A percentile compares a stretch with the other conserved stretches of the same genome.
Conservation (phyloP, 2,329 filamentous ascomycete species). For the Stemphylium lycopersici region DNA sequence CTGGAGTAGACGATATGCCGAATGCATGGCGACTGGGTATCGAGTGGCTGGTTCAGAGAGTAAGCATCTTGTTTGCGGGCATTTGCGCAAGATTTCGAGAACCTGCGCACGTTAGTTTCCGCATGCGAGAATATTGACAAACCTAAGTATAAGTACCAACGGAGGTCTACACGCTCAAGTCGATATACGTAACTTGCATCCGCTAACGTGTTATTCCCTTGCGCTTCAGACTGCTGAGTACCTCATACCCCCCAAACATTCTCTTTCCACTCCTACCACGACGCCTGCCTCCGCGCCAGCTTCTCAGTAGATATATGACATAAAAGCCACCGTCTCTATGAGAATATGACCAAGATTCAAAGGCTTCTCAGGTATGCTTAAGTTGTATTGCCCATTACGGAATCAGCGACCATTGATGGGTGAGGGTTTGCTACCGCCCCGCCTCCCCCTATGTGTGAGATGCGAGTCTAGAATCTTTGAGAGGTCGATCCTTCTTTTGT, state of each 20-base stretch:
- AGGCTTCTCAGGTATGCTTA: neutral
- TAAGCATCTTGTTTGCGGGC: neutral
- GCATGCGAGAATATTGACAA: neutral
- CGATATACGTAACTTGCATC: too few relatives aligned
- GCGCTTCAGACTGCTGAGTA: too few relatives aligned
- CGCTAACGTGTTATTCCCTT: too few relatives aligned
- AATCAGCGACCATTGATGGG: neutral
- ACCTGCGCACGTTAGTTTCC: neutral
- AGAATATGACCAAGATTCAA: neutral
- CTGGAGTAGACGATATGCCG: conserved; percentile 19
- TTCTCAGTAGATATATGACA: neutral
- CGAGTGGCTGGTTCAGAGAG: neutral
- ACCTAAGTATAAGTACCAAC: too few relatives aligned
- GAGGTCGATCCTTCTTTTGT: neutral
- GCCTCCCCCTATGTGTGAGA: too few relatives aligned
- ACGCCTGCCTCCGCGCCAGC: neutral
- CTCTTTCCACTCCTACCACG: too few relatives aligned
- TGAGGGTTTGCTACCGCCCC: neutral
- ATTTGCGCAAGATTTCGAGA: conserved; percentile 1
- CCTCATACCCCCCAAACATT: too few relatives aligned
- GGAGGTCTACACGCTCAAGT: too few relatives aligned
- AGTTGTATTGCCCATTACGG: too few relatives aligned
- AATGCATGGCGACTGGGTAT: too few relatives aligned
- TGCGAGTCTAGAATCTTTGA: neutral
- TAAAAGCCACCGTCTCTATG: neutral